Percentiles rank a stretch among this genome's conserved stretches.
phyloP scores from a whole-genome alignment of 768 basidiomycete species.

The Boletus edulis region DNA sequence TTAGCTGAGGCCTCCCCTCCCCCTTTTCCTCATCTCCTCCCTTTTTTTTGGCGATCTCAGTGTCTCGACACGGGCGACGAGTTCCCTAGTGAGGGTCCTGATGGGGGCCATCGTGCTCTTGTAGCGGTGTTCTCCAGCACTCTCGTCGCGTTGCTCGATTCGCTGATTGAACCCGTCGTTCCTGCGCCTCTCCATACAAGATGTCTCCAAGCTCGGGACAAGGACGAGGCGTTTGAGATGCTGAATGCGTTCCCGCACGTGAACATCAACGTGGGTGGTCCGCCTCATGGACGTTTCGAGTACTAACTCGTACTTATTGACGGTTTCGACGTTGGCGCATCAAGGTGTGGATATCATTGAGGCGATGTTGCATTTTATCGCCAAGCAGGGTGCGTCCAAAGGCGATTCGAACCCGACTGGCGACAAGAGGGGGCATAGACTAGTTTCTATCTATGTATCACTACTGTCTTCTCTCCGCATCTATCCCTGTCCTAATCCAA shows the following conservation, averaged over 20 bases:
- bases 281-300: not conserved
- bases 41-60: slow-evolving; percentile 36
- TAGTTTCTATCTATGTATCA: slow-evolving; percentile 11
- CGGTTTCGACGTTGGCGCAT: not conserved
- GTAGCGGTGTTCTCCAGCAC: slow-evolving; percentile 50
- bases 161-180: slow-evolving; percentile 62
- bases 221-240: slow-evolving; percentile 77
- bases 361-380: slow-evolving; percentile 67
- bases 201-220: slow-evolving; percentile 50
- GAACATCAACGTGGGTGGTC: slow-evolving; percentile 56
- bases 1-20: not conserved
- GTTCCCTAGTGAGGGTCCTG: slow-evolving; percentile 42
- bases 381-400: slow-evolving; percentile 38
- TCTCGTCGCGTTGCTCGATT: slow-evolving; percentile 51
- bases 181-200: slow-evolving; percentile 51
- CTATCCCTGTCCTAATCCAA: not conserved
- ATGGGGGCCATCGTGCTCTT: slow-evolving; percentile 25
- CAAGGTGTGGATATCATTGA: slow-evolving; percentile 74
- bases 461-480: not conserved
- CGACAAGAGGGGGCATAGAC: slow-evolving; percentile 14
- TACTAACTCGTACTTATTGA: not conserved
- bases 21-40: too few species aligned
- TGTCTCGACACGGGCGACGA: slow-evolving; percentile 71
- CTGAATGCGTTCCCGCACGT: slow-evolving; percentile 38
- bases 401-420: not conserved